Base-by-base conservation (phyloP, 1,139 yeast genomes). In the Blastobotrys ciferrii region DNA sequence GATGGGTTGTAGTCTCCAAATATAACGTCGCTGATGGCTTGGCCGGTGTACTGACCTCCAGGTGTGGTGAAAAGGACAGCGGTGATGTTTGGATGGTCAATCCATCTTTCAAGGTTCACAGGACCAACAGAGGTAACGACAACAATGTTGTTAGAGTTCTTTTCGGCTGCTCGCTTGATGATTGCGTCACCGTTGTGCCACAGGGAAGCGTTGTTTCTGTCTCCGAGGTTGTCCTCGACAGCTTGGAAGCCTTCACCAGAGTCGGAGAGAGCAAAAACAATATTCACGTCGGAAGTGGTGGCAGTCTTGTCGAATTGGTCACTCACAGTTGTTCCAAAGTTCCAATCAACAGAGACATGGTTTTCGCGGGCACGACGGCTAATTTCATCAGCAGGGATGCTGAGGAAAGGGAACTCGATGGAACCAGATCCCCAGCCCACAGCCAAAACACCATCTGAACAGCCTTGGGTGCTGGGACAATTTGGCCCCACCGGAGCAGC, bases 1-100 rank as follows among this genome's bases (percentile, higher is more conserved):
- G 82, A 77, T 6, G 86, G 86, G 54, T 78, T 78, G 19, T 68
- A 70, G 35, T 77, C 82, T 1, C 87, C 87, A 65, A 80, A 81
- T 46, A 78, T 62, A 13, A 76, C 61, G 25, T 77, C 77, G 1
- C 77, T 77, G 37, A 76, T 67, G 12, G 74, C 76, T 55, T 68
- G 54, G 48, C 76, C 79, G 53, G 71, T 73, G 62, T 68, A 78
- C 59, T 81, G 83, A 20, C 86, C 86, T 46, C 77, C 70, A 3
- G 84, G 83, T 12, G 81, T 75, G 4, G 81, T 69, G 58, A 70
- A 78, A 15, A 81, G 51, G 3, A 81, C 81, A 1, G 75, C 85
- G 31, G 78, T 80, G 37, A 81, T 75, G 57, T 78, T 79, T 42
- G 76, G 81, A 57, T 76, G 68, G 32, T 78, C 81, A 53, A 80